Evolutionary conservation across 2,329 filamentous ascomycete species (phyloP).

Genomic region (Colletotrichum sp.): DNA sequence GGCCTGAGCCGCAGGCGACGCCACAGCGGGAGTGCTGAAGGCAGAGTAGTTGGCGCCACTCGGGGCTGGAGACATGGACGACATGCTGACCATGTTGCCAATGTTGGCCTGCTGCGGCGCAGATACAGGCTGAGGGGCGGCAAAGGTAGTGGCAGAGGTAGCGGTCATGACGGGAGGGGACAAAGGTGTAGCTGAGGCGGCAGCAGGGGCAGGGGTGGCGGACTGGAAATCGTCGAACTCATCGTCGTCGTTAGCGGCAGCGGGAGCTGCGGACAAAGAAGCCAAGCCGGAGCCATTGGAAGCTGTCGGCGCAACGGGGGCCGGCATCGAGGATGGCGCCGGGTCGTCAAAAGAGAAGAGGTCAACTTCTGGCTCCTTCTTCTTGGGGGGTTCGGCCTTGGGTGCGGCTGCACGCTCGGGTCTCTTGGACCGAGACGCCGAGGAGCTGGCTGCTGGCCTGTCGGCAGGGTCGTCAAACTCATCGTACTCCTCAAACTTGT

Average conservation of each 20-base stretch:
- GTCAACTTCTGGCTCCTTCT: conserved; percentile 88
- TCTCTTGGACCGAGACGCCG: conserved; percentile 55
- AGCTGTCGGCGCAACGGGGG: conserved; percentile 46
- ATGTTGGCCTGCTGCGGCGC: conserved; percentile 81
- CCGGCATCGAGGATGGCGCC: conserved; percentile 51
- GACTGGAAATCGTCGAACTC: conserved; percentile 99
- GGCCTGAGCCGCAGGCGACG: conserved; percentile 46
- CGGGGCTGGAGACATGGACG: conserved; percentile 78
- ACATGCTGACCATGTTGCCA: conserved; percentile 78
- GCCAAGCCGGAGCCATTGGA: conserved; percentile 53
- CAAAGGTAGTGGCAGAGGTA: conserved; percentile 70
- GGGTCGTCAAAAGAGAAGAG: conserved; percentile 92
- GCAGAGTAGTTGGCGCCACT: conserved; percentile 67
- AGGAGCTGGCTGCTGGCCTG: conserved; percentile 48
- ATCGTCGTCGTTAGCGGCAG: conserved; percentile 61
- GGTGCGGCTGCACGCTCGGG: conserved; percentile 53
- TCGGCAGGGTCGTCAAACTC: conserved; percentile 82
- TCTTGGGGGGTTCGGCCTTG: conserved; percentile 74
- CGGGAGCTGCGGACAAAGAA: conserved; percentile 40
- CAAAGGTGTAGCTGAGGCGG: conserved; percentile 50
- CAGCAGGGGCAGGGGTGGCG: conserved; percentile 62
- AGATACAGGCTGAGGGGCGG: conserved; percentile 84
- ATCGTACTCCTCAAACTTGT: conserved; percentile 95
- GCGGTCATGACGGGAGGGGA: conserved; percentile 55
- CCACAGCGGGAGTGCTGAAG: conserved; percentile 55